These are phyloP conservation scores for Botrytis pseudocinerea DNA, from an alignment of 2,329 filamentous ascomycete genomes.

Conservation along the genomic window DNA sequence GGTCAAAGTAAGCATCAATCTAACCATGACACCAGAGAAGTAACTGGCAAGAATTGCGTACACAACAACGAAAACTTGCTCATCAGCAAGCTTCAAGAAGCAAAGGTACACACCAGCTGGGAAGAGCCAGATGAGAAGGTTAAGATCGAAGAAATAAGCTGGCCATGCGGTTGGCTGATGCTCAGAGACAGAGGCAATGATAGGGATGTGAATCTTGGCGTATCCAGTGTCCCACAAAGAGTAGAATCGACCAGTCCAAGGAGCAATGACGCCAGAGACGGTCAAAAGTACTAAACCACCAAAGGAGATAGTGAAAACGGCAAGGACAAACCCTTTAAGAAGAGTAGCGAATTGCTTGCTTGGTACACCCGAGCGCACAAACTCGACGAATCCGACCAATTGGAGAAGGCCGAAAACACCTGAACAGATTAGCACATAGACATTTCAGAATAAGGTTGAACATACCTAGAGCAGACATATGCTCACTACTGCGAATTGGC, in stretches of 20 bases:
- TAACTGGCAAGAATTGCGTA: slow-evolving; percentile 97
- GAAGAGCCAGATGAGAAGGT: slow-evolving; percentile 98
- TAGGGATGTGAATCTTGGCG: slow-evolving; percentile 98
- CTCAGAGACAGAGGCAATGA: slow-evolving; percentile 99
- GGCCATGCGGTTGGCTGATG: slow-evolving; percentile 99
- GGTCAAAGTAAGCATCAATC: slow-evolving; percentile 95
- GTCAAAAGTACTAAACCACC: slow-evolving; percentile 82
- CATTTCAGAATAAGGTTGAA: slow-evolving; percentile 28
- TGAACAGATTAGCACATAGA: slow-evolving; percentile 42
- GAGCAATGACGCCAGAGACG: slow-evolving; percentile 86
- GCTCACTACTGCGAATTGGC: slow-evolving; percentile 94
- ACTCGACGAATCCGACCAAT: slow-evolving; percentile 88
- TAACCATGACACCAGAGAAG: slow-evolving; percentile 99
- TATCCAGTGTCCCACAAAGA: slow-evolving; percentile 99
- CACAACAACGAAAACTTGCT: slow-evolving; percentile 97
- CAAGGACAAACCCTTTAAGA: slow-evolving; percentile 71
- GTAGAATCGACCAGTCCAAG: slow-evolving; percentile 98
- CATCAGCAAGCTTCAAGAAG: slow-evolving; percentile 89
- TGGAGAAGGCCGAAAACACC: slow-evolving; percentile 96
- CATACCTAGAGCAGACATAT: slow-evolving; percentile 93
- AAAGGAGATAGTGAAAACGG: slow-evolving; percentile 72
- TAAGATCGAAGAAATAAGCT: slow-evolving; percentile 98
- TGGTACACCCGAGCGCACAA: slow-evolving; percentile 81
- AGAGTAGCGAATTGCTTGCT: slow-evolving; percentile 94
- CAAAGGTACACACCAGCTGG: slow-evolving; percentile 97